These are phyloP conservation scores for Pugionium cornutum DNA, from an alignment of 345 rosid genomes.

Conservation along the genomic window DNA sequence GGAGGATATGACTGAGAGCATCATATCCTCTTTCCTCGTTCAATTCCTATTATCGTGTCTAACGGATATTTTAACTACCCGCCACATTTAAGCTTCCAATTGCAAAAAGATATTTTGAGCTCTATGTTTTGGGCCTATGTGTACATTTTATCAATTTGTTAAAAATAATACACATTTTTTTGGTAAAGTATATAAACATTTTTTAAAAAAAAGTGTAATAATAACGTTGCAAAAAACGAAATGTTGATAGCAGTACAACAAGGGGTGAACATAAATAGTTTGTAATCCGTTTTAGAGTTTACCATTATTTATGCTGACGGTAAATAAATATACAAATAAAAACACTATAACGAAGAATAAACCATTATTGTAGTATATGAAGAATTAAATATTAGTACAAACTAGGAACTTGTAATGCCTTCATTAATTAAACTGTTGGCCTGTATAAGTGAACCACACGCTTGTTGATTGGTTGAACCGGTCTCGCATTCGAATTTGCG, in stretches of 20 bases:
- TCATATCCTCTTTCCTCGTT: slow-evolving; percentile 1
- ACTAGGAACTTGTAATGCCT: neutral
- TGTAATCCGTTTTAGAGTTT: neutral
- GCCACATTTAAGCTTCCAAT: neutral
- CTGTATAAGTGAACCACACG: slow-evolving; percentile 24
- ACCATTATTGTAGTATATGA: slow-evolving; percentile 9
- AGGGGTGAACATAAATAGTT: neutral
- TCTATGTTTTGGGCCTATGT: too few species aligned
- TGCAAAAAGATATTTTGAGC: too few species aligned
- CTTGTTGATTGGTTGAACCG: slow-evolving; percentile 37
- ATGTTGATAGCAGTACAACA: neutral
- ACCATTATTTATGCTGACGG: neutral
- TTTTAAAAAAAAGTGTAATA: too few species aligned
- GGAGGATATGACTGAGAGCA: slow-evolving; percentile 35
- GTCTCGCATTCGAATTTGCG: slow-evolving; percentile 30
- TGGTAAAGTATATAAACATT: too few species aligned
- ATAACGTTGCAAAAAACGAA: too few species aligned
- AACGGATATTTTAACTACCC: slow-evolving; percentile 1
- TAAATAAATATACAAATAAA: slow-evolving; percentile 2
- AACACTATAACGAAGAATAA: neutral
- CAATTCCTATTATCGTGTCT: neutral
- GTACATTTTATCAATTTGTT: too few species aligned
- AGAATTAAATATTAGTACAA: slow-evolving; percentile 1
- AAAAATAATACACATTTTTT: too few species aligned
- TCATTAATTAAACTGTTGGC: slow-evolving; percentile 23